A percentile compares a stretch with the other conserved stretches of the same genome.
Evolutionary conservation across 2,329 filamentous ascomycete genomes (phyloP).

Genomic region (Periconia digitata): DNA sequence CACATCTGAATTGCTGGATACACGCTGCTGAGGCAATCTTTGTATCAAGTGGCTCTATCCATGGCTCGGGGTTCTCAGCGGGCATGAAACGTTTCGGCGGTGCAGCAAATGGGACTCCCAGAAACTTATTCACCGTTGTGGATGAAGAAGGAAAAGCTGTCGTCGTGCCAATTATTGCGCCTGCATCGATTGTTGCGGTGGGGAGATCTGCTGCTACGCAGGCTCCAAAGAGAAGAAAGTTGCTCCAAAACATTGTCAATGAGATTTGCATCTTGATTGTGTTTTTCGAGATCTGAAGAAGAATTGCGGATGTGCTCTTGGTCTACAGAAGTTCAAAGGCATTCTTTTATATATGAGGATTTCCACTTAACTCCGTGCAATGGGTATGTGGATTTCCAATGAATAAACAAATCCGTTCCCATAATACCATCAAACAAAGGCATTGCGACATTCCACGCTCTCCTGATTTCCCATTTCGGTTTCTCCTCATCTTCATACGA

Average conservation of each 20-base stretch:
- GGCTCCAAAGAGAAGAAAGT: not conserved
- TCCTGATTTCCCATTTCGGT: too few species aligned
- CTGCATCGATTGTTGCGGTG: constrained; percentile 26
- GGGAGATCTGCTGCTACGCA: constrained; percentile 10
- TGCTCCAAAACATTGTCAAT: not conserved
- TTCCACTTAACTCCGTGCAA: too few species aligned
- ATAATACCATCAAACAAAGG: too few species aligned
- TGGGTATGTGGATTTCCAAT: too few species aligned
- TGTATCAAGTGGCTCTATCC: constrained; percentile 17
- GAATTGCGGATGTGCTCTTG: too few species aligned
- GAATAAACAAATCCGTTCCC: too few species aligned
- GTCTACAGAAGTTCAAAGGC: too few species aligned
- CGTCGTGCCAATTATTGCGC: constrained; percentile 26
- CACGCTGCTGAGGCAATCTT: constrained; percentile 22
- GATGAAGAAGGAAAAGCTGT: constrained; percentile 23
- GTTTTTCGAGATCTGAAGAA: too few species aligned
- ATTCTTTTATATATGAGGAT: too few species aligned
- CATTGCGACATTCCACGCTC: too few species aligned
- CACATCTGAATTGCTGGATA: constrained; percentile 30
- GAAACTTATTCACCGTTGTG: constrained; percentile 29
- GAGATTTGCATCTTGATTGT: too few species aligned
- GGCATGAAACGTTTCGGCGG: constrained; percentile 28
- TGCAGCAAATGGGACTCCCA: constrained; percentile 35
- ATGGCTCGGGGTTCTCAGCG: constrained; percentile 15
- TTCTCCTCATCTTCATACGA: too few species aligned